These are phyloP conservation scores for Apiospora arundinis DNA, from an alignment of 2,329 filamentous ascomycete genomes.

Conservation along the genomic window DNA sequence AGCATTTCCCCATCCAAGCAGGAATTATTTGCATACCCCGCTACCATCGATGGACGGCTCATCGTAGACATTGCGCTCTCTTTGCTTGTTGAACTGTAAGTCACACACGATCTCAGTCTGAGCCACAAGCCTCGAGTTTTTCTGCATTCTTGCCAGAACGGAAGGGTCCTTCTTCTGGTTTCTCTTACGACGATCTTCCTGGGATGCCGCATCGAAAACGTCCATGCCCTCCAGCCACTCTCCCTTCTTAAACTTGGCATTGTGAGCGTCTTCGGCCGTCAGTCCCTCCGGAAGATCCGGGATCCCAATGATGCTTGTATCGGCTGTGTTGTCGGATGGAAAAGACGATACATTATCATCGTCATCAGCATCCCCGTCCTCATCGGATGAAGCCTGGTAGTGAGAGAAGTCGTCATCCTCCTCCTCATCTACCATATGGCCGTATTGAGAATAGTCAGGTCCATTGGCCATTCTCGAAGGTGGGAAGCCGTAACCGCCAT, in stretches of 20 bases:
- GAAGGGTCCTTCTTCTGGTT: constrained; percentile 81
- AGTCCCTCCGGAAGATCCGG: constrained; percentile 16
- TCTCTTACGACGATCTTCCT: constrained; percentile 73
- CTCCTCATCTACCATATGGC: constrained; percentile 27
- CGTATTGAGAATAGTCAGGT: constrained; percentile 18
- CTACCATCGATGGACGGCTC: constrained; percentile 59
- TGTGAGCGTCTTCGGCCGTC: constrained; percentile 43
- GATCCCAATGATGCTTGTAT: constrained; percentile 29
- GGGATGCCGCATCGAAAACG: constrained; percentile 80
- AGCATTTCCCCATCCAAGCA: constrained; percentile 22
- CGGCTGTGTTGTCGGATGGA: constrained; percentile 36
- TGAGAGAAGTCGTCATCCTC: background rate
- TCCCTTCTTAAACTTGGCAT: constrained; percentile 64
- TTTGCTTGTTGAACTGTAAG: constrained; percentile 55
- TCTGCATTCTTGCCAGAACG: constrained; percentile 70
- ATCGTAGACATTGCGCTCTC: constrained; percentile 65
- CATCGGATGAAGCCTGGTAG: background rate
- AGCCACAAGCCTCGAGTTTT: constrained; percentile 67
- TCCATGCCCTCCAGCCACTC: constrained; percentile 80
- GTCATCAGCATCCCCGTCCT: constrained; percentile 30
- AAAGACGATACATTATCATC: constrained; percentile 26
- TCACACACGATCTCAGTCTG: constrained; percentile 71
- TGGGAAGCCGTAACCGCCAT: background rate
- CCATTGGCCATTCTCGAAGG: constrained; percentile 1
- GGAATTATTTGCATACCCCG: constrained; percentile 49